Evolutionary conservation across 2,329 filamentous ascomycete genomes (phyloP).

Genomic region (Colletotrichum sp.): DNA sequence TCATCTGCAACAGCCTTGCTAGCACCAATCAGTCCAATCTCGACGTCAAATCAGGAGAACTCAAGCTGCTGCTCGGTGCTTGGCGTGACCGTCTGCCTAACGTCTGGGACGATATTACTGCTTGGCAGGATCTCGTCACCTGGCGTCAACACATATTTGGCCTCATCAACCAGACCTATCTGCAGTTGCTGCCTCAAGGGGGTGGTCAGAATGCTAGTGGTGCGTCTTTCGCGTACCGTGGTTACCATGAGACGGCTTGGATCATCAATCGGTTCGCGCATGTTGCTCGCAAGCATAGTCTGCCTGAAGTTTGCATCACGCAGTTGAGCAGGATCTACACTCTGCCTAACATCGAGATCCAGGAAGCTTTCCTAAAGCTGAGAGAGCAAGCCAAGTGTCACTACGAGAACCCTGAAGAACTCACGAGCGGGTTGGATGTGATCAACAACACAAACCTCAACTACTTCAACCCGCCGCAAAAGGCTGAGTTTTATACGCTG

Average conservation of each 20-base stretch:
- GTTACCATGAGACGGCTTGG: conserved; percentile 99
- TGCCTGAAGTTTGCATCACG: conserved; percentile 96
- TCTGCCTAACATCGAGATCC: conserved; percentile 98
- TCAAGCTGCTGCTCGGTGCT: conserved; percentile 90
- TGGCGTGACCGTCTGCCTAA: conserved; percentile 97
- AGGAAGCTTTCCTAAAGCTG: conserved; percentile 97
- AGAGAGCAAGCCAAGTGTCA: conserved; percentile 99
- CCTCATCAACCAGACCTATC: conserved; percentile 93
- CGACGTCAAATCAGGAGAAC: conserved; percentile 92
- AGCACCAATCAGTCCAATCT: conserved; percentile 85
- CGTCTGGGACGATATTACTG: conserved; percentile 98
- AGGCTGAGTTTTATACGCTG: conserved; percentile 98
- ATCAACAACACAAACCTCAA: conserved; percentile 99
- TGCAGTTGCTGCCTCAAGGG: conserved; percentile 80
- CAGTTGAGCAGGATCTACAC: conserved; percentile 98
- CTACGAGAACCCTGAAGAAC: conserved; percentile 92
- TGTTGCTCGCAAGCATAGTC: conserved; percentile 93
- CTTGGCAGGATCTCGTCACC: conserved; percentile 99
- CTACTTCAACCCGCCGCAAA: conserved; percentile 95
- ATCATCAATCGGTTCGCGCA: conserved; percentile 99
- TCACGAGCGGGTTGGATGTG: conserved; percentile 92
- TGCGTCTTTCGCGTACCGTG: conserved; percentile 94
- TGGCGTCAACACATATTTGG: conserved; percentile 99
- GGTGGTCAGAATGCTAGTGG: conserved; percentile 79
- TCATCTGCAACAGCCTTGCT: conserved; percentile 91